These are phyloP conservation scores for Geotrichum reessii DNA, from an alignment of 1,139 yeast genomes.

Conservation along the genomic window DNA sequence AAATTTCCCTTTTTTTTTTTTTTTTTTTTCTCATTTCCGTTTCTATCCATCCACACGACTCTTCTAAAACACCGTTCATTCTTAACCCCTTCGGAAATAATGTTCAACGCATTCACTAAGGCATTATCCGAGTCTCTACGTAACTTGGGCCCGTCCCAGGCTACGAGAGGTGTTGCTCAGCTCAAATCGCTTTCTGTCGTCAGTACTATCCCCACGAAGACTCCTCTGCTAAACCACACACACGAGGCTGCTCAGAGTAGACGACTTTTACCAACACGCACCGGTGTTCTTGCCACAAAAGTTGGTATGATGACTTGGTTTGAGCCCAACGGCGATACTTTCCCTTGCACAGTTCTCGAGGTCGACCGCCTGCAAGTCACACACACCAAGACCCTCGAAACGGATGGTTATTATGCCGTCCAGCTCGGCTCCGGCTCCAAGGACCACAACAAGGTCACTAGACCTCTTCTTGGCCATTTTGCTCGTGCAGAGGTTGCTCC, in stretches of 20 bases:
- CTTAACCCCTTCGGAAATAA: too few relatives aligned
- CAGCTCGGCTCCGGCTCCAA: constrained; percentile 82
- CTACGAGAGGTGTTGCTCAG: constrained; percentile 28
- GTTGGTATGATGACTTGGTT: constrained; percentile 89
- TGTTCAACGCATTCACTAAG: constrained; percentile 8
- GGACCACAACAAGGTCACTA: constrained; percentile 54
- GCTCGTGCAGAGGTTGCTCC: constrained; percentile 81
- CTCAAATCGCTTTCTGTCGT: constrained; percentile 34
- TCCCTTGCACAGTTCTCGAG: constrained; percentile 71
- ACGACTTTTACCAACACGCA: constrained; percentile 63
- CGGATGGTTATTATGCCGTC: constrained; percentile 78
- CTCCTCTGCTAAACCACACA: constrained; percentile 35
- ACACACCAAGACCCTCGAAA: constrained; percentile 57
- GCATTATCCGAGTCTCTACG: constrained; percentile 12
- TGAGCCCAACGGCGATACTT: constrained; percentile 60
- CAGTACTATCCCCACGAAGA: constrained; percentile 29
- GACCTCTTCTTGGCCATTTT: constrained; percentile 70
- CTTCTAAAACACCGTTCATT: neutral
- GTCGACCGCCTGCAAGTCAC: constrained; percentile 85
- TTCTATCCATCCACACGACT: neutral
- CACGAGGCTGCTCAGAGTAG: constrained; percentile 43
- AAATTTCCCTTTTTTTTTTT: constrained; percentile 1
- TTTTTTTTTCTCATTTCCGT: neutral
- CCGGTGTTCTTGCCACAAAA: constrained; percentile 79
- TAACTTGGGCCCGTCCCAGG: constrained; percentile 12